Percentiles rank a stretch among this genome's conserved stretches.
Evolutionary conservation across 2,329 filamentous ascomycete species (phyloP).

Genomic region (Colletotrichum cereale): DNA sequence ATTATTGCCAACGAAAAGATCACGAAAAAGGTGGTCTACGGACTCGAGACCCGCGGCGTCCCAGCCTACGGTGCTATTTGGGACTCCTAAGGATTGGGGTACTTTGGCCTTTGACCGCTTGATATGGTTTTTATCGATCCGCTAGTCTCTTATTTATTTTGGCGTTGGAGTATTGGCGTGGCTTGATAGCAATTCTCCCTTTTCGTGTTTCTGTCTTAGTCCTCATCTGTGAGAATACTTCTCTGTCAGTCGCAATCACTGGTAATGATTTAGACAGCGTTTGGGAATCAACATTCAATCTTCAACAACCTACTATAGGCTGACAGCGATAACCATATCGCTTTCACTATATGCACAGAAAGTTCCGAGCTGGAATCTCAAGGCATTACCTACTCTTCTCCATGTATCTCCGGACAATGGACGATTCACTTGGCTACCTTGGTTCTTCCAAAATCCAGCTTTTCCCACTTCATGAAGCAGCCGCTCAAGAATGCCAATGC

Average conservation of each 20-base stretch:
- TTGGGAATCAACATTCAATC: background rate
- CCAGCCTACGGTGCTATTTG: conserved; percentile 81
- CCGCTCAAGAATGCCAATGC: conserved; percentile 45
- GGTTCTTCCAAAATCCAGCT: conserved; percentile 43
- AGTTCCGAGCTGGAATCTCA: background rate
- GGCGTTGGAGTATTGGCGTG: background rate
- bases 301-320: background rate
- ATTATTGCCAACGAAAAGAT: conserved; percentile 78
- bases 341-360: background rate
- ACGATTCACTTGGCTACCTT: background rate
- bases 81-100: conserved; percentile 59
- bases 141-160: too few species aligned
- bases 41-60: conserved; percentile 73
- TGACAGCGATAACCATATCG: background rate
- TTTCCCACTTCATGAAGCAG: conserved; percentile 47
- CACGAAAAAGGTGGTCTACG: conserved; percentile 77
- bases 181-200: background rate
- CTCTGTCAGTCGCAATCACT: background rate
- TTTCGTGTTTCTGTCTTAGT: too few species aligned
- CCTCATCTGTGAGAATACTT: background rate
- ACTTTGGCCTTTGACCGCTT: conserved; percentile 1
- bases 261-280: background rate
- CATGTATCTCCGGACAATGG: too few species aligned
- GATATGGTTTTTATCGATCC: background rate
- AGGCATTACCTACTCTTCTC: too few species aligned